phyloP scores from a whole-genome alignment of 768 basidiomycete species.

The Pholiota molesta region DNA sequence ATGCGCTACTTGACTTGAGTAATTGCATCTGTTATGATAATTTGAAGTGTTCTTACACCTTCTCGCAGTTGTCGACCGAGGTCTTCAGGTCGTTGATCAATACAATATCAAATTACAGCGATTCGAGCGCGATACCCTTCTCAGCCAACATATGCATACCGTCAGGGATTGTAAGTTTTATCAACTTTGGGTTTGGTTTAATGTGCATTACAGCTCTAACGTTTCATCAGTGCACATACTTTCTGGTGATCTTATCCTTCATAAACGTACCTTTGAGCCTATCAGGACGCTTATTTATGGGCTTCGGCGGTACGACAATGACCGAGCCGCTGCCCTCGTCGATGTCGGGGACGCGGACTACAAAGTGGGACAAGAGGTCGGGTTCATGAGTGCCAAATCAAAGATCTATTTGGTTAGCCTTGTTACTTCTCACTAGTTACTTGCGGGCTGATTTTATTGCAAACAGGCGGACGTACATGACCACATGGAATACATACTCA shows the following conservation, averaged over 20 bases:
- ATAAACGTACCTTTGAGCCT: slow-evolving; percentile 73
- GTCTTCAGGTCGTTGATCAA: slow-evolving; percentile 67
- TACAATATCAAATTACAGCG: slow-evolving; percentile 65
- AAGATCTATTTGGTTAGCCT: slow-evolving; percentile 56
- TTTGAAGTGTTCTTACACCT: background rate
- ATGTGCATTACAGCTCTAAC: background rate
- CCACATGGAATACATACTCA: slow-evolving; percentile 74
- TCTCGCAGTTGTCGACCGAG: slow-evolving; percentile 63
- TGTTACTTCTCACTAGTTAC: too few relatives aligned
- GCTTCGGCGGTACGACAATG: slow-evolving; percentile 68
- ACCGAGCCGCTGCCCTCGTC: slow-evolving; percentile 61
- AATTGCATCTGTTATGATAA: background rate
- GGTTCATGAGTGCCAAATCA: slow-evolving; percentile 68
- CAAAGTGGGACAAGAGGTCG: slow-evolving; percentile 43
- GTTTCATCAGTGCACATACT: slow-evolving; percentile 68
- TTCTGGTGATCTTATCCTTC: slow-evolving; percentile 64
- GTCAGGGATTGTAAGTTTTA: slow-evolving; percentile 56
- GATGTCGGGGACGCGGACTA: slow-evolving; percentile 43
- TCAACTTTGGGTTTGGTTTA: too few relatives aligned
- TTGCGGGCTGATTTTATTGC: too few relatives aligned
- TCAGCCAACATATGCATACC: slow-evolving; percentile 61
- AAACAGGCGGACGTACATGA: slow-evolving; percentile 67
- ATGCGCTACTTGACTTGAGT: slow-evolving; percentile 67
- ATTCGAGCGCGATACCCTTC: slow-evolving; percentile 61
- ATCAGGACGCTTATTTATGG: slow-evolving; percentile 72